Base-by-base conservation (phyloP, 2,329 filamentous ascomycete genomes). In the Colletotrichum tofieldiae region DNA sequence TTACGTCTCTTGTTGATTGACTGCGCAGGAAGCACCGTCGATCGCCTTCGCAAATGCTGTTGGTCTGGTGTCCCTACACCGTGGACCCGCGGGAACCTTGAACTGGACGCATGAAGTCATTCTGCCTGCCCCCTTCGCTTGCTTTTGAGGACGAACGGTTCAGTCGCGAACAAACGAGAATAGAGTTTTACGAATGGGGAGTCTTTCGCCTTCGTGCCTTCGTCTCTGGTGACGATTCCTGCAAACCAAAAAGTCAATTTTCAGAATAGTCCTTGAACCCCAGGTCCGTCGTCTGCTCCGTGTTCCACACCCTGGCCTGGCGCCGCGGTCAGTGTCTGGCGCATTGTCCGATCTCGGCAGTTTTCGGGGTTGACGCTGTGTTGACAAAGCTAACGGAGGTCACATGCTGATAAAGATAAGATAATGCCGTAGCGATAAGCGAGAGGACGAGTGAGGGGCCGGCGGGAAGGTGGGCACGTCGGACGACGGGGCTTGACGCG, bases 311-410 rank as follows among this genome's bases (percentile, higher is more conserved):
- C 39, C 39, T n/a, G 29, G 47, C 29, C 54, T 26, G 18, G 47
- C 56, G 39, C 39, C 29, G 18, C 29, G 18, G 29, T 26, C 56
- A 11, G 20, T 41, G 23, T 35, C 7, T 23, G 39, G 29, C 23
- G n/a, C 47, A 43, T 2, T 67, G 47, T 56, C 67, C 67, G 67
- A 71, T 67, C 55, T 71, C 67, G 67, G 67, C 55, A 67, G 39
- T 51, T 71, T 23, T 55, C 12, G 66, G 51, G 66, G 55, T 14
- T 52, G 35, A 39, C 23, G 47, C 43, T 16, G 37, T 12, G 41
- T 49, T 3, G 47, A 29, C 41, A 39, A 12, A 43, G 23, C 26
- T 3, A 7, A 11, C 11, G 7, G 5, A 55, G 5, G 37, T 64
- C 61, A 64, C 37, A 64, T 64, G 61, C 1, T 20, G 37, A 64